These are phyloP conservation scores for Populus tomentosa DNA, from an alignment of 441 rosid species.

Conservation along the genomic window DNA sequence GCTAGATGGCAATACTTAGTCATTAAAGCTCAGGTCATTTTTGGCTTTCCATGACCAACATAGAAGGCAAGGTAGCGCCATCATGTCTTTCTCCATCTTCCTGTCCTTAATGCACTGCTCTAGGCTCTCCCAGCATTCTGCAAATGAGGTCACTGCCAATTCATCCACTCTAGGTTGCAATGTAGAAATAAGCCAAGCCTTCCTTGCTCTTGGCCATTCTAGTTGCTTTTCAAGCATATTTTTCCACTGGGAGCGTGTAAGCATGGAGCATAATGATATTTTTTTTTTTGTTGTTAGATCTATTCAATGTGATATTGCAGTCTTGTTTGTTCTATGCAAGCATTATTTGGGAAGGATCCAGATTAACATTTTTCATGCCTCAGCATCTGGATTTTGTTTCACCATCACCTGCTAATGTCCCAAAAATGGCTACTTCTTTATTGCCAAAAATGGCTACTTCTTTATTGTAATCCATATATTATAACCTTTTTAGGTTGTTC, in stretches of 20 bases:
- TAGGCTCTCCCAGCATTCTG: too few relatives aligned
- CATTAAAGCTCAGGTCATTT: too few relatives aligned
- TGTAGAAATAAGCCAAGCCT: too few relatives aligned
- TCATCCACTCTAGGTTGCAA: too few relatives aligned
- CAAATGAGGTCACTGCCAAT: too few relatives aligned
- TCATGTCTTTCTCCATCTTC: too few relatives aligned
- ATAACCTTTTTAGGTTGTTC: constrained; percentile 49
- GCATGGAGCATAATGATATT: neutral
- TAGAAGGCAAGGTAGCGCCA: too few relatives aligned
- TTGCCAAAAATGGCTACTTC: neutral
- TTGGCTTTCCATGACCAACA: too few relatives aligned
- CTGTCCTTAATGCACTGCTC: too few relatives aligned
- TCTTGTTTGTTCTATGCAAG: neutral
- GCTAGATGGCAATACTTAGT: too few relatives aligned
- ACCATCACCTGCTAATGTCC: neutral
- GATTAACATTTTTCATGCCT: neutral
- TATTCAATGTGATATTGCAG: neutral
- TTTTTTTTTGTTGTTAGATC: neutral
- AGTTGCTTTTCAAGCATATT: neutral
- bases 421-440: neutral
- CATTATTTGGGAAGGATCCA: neutral
- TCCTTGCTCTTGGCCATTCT: too few relatives aligned
- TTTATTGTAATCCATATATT: neutral
- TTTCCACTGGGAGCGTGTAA: neutral
- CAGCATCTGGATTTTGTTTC: neutral